A percentile compares a stretch with the other conserved stretches of the same genome.
Conservation (phyloP, 305 asterid genomes). For the Withania somnifera region DNA sequence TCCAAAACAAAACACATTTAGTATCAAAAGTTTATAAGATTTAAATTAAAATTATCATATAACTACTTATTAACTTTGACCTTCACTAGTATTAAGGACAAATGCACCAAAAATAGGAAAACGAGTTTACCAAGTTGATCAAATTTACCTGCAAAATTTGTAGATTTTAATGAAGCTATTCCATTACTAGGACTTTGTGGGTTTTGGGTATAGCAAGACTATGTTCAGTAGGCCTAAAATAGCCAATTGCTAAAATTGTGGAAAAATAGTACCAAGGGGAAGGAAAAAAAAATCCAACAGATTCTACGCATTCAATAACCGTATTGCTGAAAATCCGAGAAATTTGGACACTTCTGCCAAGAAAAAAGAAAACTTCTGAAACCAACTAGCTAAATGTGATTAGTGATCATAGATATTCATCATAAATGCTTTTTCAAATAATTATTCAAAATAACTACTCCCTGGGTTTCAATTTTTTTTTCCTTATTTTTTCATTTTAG, state of each 20-base stretch:
- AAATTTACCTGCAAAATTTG: background rate
- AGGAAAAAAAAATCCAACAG: background rate
- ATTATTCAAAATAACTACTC: no score
- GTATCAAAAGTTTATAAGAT: no score
- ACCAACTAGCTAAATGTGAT: no score
- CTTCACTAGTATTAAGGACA: background rate
- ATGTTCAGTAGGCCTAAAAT: background rate
- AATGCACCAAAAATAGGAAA: background rate
- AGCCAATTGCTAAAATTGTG: background rate
- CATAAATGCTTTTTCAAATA: no score
- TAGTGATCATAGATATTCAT: no score
- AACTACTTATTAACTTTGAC: background rate
- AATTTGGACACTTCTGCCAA: background rate
- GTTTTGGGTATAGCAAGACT: background rate
- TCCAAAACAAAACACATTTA: no score
- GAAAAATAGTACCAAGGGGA: background rate
- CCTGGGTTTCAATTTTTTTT: no score
- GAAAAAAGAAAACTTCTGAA: background rate
- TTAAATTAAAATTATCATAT: no score
- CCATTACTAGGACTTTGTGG: background rate
- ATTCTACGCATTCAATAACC: background rate
- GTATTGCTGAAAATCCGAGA: background rate
- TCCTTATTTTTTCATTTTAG: no score
- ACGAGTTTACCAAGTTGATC: background rate
- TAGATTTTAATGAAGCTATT: background rate